Conservation (phyloP, 495 filamentous ascomycete species). For the Cercophora samala region DNA sequence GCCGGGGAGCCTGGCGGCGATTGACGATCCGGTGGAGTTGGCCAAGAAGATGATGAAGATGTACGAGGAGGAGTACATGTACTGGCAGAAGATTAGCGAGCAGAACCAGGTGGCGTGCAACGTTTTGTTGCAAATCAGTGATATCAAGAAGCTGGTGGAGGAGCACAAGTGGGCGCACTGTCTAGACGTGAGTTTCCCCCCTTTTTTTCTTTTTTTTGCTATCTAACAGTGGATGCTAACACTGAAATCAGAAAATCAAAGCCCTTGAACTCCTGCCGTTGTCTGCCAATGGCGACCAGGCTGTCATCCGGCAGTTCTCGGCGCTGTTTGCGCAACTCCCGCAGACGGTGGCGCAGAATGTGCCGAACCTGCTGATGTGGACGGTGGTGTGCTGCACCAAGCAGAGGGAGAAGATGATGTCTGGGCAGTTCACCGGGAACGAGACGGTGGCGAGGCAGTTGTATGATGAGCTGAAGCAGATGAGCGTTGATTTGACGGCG, state of each 20-base stretch:
- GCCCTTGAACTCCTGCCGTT: constrained; percentile 74
- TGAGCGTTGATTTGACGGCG: constrained; percentile 82
- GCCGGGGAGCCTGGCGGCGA: constrained; percentile 65
- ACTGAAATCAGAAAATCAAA: constrained; percentile 60
- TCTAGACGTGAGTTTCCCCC: constrained; percentile 66
- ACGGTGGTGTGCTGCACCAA: constrained; percentile 77
- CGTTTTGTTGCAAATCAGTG: constrained; percentile 71
- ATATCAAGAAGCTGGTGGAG: constrained; percentile 70
- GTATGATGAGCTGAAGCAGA: constrained; percentile 66
- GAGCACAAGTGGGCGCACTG: constrained; percentile 68
- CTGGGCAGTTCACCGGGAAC: constrained; percentile 66
- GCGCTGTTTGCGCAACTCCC: constrained; percentile 71
- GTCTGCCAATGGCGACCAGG: constrained; percentile 63
- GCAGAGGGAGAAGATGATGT: constrained; percentile 64
- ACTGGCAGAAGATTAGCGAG: constrained; percentile 62
- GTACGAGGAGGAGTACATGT: constrained; percentile 73
- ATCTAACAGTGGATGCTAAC: neutral
- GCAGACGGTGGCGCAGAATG: constrained; percentile 74
- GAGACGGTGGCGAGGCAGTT: constrained; percentile 63
- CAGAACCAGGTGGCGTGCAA: constrained; percentile 67
- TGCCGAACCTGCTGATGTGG: constrained; percentile 90
- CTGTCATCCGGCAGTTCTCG: constrained; percentile 68
- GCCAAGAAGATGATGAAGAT: constrained; percentile 75
- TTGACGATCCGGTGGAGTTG: constrained; percentile 79
- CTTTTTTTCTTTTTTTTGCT: constrained; percentile 12